phyloP scores from a whole-genome alignment of 2,329 filamentous ascomycete genomes.

The Fusarium tuaranense region DNA sequence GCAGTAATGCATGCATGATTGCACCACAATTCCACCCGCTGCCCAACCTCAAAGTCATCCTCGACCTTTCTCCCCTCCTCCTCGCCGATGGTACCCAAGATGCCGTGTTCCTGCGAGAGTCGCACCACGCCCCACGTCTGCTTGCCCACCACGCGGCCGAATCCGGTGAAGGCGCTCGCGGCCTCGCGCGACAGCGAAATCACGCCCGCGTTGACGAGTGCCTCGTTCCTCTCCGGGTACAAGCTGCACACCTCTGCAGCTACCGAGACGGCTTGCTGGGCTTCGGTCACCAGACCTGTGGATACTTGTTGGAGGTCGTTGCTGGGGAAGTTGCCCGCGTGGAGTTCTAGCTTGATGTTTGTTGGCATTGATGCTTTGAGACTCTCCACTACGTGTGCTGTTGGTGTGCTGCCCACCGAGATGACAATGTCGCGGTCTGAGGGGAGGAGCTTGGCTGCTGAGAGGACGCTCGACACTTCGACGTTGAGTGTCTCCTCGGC shows the following conservation, averaged over 20 bases:
- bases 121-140: slow-evolving; percentile 49
- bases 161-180: slow-evolving; percentile 45
- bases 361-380: slow-evolving; percentile 45
- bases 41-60: slow-evolving; percentile 48
- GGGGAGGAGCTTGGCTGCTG: slow-evolving; percentile 46
- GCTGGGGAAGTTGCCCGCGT: slow-evolving; percentile 53
- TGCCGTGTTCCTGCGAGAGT: slow-evolving; percentile 54
- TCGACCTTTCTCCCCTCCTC: slow-evolving; percentile 37
- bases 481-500: slow-evolving; percentile 46
- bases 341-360: slow-evolving; percentile 51
- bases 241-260: slow-evolving; percentile 52
- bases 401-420: slow-evolving; percentile 52
- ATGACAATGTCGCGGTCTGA: slow-evolving; percentile 44
- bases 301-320: slow-evolving; percentile 56
- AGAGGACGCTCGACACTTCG: slow-evolving; percentile 48
- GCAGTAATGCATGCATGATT: slow-evolving; percentile 54
- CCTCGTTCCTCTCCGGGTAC: slow-evolving; percentile 53
- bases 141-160: slow-evolving; percentile 45
- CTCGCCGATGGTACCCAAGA: slow-evolving; percentile 40
- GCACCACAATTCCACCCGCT: slow-evolving; percentile 47
- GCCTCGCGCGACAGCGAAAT: slow-evolving; percentile 51
- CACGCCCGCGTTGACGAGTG: slow-evolving; percentile 52
- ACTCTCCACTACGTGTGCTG: slow-evolving; percentile 50
- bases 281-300: slow-evolving; percentile 46
- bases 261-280: slow-evolving; percentile 48